Evolutionary conservation across 129 eudicot species (phyloP).

Genomic region (Escallonia herrerae): DNA sequence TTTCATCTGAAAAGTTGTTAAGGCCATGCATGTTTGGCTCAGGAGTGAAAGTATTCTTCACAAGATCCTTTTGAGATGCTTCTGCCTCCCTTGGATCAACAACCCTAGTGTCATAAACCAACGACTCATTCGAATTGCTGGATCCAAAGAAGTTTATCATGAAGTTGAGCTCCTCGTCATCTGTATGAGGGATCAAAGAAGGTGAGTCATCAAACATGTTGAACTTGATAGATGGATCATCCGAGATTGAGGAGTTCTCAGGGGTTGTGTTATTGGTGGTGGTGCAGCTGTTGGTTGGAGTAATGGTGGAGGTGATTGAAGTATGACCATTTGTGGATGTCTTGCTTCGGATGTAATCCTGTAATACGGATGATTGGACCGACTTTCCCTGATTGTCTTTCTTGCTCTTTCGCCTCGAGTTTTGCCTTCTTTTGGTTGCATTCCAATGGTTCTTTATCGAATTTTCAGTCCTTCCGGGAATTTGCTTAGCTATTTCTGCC

Average conservation of each 20-base stretch:
- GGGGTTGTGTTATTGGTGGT: slow-evolving; percentile 16
- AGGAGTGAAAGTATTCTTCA: neutral
- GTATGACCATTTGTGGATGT: slow-evolving; percentile 4
- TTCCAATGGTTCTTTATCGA: slow-evolving; percentile 83
- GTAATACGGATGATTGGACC: slow-evolving; percentile 25
- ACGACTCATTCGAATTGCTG: slow-evolving; percentile 5
- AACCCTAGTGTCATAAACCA: slow-evolving; percentile 1
- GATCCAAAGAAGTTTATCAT: slow-evolving; percentile 38
- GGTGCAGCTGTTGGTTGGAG: slow-evolving; percentile 9
- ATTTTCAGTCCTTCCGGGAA: slow-evolving; percentile 74
- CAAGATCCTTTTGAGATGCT: no score
- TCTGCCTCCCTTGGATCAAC: no score
- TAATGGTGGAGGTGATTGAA: slow-evolving; percentile 4
- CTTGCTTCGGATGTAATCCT: slow-evolving; percentile 41
- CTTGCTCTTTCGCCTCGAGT: slow-evolving; percentile 43
- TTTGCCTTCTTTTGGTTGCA: slow-evolving; percentile 67
- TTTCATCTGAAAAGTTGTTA: slow-evolving; percentile 10
- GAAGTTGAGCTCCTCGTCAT: slow-evolving; percentile 52
- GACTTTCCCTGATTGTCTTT: slow-evolving; percentile 18
- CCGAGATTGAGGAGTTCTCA: neutral
- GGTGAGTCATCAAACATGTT: slow-evolving; percentile 24
- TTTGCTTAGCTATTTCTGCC: slow-evolving; percentile 65
- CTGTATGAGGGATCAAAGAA: slow-evolving; percentile 28
- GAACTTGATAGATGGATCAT: slow-evolving; percentile 14
- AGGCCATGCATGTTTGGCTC: neutral